A percentile compares a stretch with the other conserved stretches of the same genome.
Conservation (phyloP, 257 asterid genomes). For the Fraxinus pennsylvanica region DNA sequence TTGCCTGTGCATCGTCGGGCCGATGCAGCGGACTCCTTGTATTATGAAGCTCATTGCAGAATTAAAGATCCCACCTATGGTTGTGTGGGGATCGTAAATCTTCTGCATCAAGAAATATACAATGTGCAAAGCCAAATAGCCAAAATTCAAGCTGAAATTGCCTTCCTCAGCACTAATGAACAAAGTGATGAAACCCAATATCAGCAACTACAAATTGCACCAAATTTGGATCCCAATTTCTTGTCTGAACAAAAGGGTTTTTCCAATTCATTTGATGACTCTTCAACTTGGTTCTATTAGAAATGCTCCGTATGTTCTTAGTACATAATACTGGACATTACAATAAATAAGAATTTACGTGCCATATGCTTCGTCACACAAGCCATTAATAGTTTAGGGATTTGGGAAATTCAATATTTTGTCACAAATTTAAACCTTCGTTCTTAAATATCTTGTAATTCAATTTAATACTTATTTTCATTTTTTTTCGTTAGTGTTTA, state of each 20-base stretch:
- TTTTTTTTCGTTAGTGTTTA: neutral
- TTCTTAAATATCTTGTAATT: neutral
- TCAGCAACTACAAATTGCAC: slow-evolving; percentile 15
- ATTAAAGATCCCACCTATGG: slow-evolving; percentile 63
- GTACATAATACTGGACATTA: neutral
- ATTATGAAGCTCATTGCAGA: slow-evolving; percentile 62
- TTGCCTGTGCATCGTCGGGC: slow-evolving; percentile 50
- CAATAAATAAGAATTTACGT: neutral
- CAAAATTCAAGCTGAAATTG: slow-evolving; percentile 50
- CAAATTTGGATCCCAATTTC: slow-evolving; percentile 6
- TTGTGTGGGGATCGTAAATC: slow-evolving; percentile 52
- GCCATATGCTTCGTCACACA: neutral
- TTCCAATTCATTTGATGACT: slow-evolving; percentile 13
- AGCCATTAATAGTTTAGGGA: neutral
- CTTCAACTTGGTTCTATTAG: slow-evolving; percentile 31
- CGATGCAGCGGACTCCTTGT: slow-evolving; percentile 55
- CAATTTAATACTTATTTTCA: neutral
- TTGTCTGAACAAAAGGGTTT: slow-evolving; percentile 6
- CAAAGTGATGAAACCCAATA: slow-evolving; percentile 1
- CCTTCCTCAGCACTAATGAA: slow-evolving; percentile 2
- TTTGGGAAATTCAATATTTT: neutral
- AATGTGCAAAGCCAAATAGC: slow-evolving; percentile 47
- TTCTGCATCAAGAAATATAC: slow-evolving; percentile 46
- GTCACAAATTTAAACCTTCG: neutral
- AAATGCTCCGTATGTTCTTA: neutral